Evolutionary conservation across 345 rosid genomes (phyloP).

Genomic region (Arabidopsis suecica): DNA sequence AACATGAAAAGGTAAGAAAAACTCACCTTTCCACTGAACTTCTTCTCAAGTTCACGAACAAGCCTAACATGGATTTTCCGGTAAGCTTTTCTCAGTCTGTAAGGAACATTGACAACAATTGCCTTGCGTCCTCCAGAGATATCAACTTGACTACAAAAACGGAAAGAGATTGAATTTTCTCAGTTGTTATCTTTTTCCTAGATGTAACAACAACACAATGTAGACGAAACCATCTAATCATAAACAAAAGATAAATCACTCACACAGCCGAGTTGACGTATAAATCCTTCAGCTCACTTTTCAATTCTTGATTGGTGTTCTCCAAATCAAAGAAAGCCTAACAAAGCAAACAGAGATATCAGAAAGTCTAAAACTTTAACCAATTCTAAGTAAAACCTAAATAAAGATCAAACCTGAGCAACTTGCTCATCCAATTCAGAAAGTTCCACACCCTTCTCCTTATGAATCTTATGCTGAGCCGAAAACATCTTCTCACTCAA

Average conservation of each 20-base stretch:
- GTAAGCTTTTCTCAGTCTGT: slow-evolving; percentile 79
- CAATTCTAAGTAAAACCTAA: background rate
- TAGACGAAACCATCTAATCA: background rate
- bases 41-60: slow-evolving; percentile 90
- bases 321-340: slow-evolving; percentile 90
- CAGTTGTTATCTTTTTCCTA: background rate
- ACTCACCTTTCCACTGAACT: slow-evolving; percentile 83
- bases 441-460: slow-evolving; percentile 81
- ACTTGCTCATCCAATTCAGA: slow-evolving; percentile 84
- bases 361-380: background rate
- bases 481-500: slow-evolving; percentile 68
- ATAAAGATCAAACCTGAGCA: slow-evolving; percentile 62
- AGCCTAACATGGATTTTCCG: slow-evolving; percentile 81
- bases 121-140: slow-evolving; percentile 79
- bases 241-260: slow-evolving; percentile 30
- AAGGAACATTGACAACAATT: slow-evolving; percentile 77
- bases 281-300: slow-evolving; percentile 87
- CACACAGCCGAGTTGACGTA: slow-evolving; percentile 77
- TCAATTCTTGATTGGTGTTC: slow-evolving; percentile 74
- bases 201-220: background rate
- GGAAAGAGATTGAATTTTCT: background rate
- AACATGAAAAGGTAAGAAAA: background rate
- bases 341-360: background rate
- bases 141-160: slow-evolving; percentile 70
- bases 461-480: slow-evolving; percentile 72